Base-by-base conservation (phyloP, 2,329 filamentous ascomycete genomes). In the Alternaria infectoria region DNA sequence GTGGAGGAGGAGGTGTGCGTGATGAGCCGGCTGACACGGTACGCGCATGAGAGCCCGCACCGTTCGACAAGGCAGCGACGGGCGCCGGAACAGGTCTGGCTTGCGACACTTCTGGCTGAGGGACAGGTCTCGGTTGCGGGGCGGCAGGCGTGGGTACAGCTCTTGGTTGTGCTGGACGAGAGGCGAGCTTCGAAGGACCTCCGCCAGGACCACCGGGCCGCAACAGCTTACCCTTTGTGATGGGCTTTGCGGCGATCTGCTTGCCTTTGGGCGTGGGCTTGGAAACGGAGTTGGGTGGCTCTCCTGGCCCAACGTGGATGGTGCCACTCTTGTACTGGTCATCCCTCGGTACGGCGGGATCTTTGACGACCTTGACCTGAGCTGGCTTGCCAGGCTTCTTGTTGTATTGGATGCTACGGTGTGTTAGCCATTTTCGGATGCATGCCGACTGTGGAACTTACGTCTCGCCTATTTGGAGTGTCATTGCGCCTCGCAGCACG, bases 311-410 rank as follows among this genome's bases (percentile, higher is more conserved):
- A 1, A 94, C 97, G 78, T 97, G 96, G 57, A 99, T 89, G 15
- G 90, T 90, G 63, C 92, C 90, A 78, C 93, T 97, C 87, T 99
- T 99, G 85, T 99, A 99, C 67, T 89, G 87, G 80, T 99, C 96
- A 51, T 90, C 90, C 56, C 86, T 81, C 4, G 86, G 83, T 56
- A 91, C 87, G 56, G 89, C 87, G 0, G 94, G 90, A 77, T 99
- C 96, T 81, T 97, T 97, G 64, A 97, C 77, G 9, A 92, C 92
- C 83, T 98, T 98, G 76, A 99, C 91, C 6, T 89, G 82, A 57
- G 95, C 91, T 79, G 93, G 87, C 83, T 99, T 99, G 59, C 93
- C 93, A 1, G 96, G 96, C 82, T 99, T 99, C 86, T 98, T 99
- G 77, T 95, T 94, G 81, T 97, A 99, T 78, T 97, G 93, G 71